These are phyloP conservation scores for Mycena maculata DNA, from an alignment of 768 basidiomycete genomes.

Conservation along the genomic window DNA sequence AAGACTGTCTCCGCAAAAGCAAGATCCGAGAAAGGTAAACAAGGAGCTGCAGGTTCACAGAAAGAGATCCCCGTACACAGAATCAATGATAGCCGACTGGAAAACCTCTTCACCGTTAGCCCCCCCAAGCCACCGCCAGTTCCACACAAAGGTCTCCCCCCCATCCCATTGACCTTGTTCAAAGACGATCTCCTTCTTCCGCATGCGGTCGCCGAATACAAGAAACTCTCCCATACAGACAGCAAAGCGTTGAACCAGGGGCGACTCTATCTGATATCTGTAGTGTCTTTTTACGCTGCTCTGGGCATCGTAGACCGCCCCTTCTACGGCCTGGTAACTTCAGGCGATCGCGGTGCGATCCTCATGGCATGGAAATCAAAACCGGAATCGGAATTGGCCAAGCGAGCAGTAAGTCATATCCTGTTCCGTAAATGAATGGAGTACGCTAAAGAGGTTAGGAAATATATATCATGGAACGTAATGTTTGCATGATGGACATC, in stretches of 20 bases:
- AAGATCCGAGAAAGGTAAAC: too few species aligned
- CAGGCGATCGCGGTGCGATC: not conserved
- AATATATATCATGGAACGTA: not conserved
- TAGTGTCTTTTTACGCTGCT: slow-evolving; percentile 12
- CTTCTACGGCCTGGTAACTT: slow-evolving; percentile 14
- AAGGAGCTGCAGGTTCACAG: too few species aligned
- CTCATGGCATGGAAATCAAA: slow-evolving; percentile 21
- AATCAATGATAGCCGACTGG: too few species aligned
- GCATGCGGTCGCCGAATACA: slow-evolving; percentile 9
- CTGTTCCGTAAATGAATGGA: too few species aligned
- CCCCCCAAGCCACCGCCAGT: too few species aligned
- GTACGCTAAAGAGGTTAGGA: not conserved
- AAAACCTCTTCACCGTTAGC: too few species aligned
- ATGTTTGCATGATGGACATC: not conserved
- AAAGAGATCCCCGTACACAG: too few species aligned
- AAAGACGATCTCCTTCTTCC: slow-evolving; percentile 1
- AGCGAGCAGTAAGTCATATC: too few species aligned
- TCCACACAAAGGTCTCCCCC: too few species aligned
- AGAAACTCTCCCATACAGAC: not conserved
- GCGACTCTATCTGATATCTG: slow-evolving; percentile 7
- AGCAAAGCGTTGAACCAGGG: slow-evolving; percentile 1
- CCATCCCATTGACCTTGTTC: not conserved
- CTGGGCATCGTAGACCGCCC: slow-evolving; percentile 17
- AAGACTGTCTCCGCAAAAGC: too few species aligned
- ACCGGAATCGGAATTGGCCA: too few species aligned